phyloP scores from a whole-genome alignment of 352 stramenopile species.

The Globisporangium perplexum region DNA sequence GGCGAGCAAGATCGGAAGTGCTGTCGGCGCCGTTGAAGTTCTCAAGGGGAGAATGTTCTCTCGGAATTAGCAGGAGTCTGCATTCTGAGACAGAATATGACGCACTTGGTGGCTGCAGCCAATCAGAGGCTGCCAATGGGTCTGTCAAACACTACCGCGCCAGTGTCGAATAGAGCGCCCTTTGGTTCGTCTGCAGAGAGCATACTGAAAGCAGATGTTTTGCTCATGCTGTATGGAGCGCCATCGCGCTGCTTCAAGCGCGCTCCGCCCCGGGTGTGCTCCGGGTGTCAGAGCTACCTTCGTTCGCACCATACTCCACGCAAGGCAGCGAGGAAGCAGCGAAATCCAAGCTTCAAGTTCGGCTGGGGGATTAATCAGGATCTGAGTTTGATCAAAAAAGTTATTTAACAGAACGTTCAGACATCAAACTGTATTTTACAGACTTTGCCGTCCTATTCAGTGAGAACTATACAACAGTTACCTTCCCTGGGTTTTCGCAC shows the following conservation, averaged over 20 bases:
- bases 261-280: too few species aligned
- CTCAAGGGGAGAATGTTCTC: neutral
- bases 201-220: neutral
- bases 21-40: conserved; percentile 16
- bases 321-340: neutral
- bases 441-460: too few species aligned
- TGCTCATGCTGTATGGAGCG: too few species aligned
- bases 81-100: conserved; percentile 1
- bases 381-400: too few species aligned
- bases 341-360: too few species aligned
- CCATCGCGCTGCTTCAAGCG: too few species aligned
- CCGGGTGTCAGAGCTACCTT: neutral
- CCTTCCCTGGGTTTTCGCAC: too few species aligned
- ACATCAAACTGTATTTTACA: too few species aligned
- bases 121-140: conserved; percentile 6
- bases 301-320: neutral
- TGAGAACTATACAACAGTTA: too few species aligned
- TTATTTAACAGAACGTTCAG: too few species aligned
- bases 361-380: too few species aligned
- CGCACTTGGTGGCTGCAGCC: neutral
- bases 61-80: conserved; percentile 4
- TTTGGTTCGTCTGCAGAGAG: neutral
- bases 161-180: neutral
- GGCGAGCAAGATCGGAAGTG: conserved; percentile 16
- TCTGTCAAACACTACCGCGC: neutral